These are phyloP conservation scores for Acanthamoeba culbertsoni DNA, from an alignment of 208 protist species.

Conservation along the genomic window DNA sequence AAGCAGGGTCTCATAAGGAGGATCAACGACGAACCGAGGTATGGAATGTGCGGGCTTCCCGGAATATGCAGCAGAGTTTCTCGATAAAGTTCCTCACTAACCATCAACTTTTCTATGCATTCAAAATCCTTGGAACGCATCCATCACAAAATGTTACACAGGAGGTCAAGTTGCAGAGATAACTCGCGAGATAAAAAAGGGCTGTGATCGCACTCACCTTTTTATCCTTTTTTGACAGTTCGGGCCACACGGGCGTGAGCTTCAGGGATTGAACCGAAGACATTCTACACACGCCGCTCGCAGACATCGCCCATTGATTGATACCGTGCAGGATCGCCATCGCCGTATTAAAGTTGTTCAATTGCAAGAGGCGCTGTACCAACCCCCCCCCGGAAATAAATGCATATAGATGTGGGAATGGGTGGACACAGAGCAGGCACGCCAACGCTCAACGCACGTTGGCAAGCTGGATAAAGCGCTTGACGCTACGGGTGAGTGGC, in stretches of 20 bases:
- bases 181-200: not conserved
- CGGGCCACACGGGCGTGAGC: not conserved
- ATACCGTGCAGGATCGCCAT: slow-evolving; percentile 34
- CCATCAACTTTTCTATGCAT: slow-evolving; percentile 39
- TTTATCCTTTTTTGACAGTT: slow-evolving; percentile 5
- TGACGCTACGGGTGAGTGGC: not conserved
- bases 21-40: not conserved
- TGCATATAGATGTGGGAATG: not conserved
- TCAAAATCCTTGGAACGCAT: slow-evolving; percentile 3
- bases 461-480: slow-evolving; percentile 9
- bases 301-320: not conserved
- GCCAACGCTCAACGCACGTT: not conserved
- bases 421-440: not conserved
- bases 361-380: not conserved
- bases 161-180: not conserved
- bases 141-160: not conserved
- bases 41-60: not conserved
- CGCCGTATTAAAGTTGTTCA: slow-evolving; percentile 41
- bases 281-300: not conserved
- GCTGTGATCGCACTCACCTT: not conserved
- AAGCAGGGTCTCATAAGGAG: not conserved
- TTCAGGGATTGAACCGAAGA: not conserved
- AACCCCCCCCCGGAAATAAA: not conserved
- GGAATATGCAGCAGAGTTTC: not conserved
- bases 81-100: not conserved